phyloP scores from a whole-genome alignment of 2,329 filamentous ascomycete species.

The Podosphaera fusca region DNA sequence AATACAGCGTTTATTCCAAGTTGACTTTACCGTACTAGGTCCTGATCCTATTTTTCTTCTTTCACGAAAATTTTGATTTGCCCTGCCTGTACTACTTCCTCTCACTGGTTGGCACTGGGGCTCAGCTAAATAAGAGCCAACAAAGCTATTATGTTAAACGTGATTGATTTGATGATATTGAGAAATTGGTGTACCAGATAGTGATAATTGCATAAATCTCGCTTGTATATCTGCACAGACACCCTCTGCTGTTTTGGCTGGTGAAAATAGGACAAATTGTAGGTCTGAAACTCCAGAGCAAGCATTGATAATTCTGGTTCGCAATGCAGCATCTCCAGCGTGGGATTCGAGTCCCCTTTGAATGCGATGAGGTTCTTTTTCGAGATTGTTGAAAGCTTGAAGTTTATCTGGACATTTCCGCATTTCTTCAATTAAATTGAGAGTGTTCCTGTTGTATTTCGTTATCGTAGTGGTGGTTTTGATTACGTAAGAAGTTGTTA shows the following conservation, averaged over 20 bases:
- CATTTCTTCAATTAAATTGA: background rate
- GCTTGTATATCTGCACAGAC: background rate
- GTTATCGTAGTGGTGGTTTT: too few species aligned
- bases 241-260: background rate
- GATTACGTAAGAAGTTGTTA: too few species aligned
- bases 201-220: background rate
- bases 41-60: background rate
- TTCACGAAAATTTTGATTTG: background rate
- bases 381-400: too few species aligned
- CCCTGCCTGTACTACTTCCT: background rate
- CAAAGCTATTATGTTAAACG: background rate
- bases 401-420: background rate
- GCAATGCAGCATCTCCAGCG: too few species aligned
- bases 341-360: too few species aligned
- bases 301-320: too few species aligned
- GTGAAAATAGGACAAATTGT: background rate
- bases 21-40: too few species aligned
- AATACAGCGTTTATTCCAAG: too few species aligned
- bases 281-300: background rate
- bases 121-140: background rate
- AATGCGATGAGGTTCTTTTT: too few species aligned
- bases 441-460: background rate
- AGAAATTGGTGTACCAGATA: background rate
- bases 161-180: background rate
- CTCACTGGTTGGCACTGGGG: background rate